Percentiles rank a stretch among this genome's conserved stretches.
phyloP scores from a whole-genome alignment of 306 rosid genomes.

The Acacia crassicarpa region DNA sequence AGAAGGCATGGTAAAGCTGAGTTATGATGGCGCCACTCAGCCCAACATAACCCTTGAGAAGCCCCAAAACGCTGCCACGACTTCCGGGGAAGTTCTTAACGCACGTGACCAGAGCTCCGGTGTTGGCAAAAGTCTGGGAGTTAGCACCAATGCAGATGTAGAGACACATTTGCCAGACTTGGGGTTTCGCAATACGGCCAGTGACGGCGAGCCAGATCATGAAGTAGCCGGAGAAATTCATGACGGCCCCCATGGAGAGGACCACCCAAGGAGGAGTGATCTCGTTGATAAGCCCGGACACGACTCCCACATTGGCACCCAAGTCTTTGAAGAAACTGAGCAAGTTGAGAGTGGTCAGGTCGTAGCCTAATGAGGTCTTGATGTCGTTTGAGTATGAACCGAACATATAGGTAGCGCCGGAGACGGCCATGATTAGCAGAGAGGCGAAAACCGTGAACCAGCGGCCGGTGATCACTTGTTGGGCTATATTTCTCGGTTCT shows the following conservation, averaged over 20 bases:
- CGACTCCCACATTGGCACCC: constrained; percentile 68
- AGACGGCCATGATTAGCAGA: constrained; percentile 53
- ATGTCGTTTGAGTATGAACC: constrained; percentile 56
- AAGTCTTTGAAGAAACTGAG: constrained; percentile 87
- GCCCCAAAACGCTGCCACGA: constrained; percentile 63
- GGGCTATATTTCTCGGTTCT: constrained; percentile 22
- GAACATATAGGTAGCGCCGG: constrained; percentile 75
- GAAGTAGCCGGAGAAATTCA: constrained; percentile 75
- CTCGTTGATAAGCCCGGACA: constrained; percentile 76
- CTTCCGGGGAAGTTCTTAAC: constrained; percentile 75
- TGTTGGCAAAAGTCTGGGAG: constrained; percentile 36
- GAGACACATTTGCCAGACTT: constrained; percentile 70
- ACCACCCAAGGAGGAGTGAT: constrained; percentile 66
- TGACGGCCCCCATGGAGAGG: constrained; percentile 44
- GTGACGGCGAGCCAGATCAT: constrained; percentile 75
- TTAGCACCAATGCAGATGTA: constrained; percentile 37
- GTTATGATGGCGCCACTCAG: constrained; percentile 73
- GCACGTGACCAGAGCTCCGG: constrained; percentile 66
- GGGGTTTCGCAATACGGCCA: constrained; percentile 37
- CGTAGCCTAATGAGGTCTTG: constrained; percentile 60
- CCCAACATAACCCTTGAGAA: constrained; percentile 66
- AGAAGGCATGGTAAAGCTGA: constrained; percentile 65
- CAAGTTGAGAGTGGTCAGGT: constrained; percentile 80
- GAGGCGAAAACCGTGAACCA: constrained; percentile 81
- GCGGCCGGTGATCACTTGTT: constrained; percentile 50